phyloP scores from a whole-genome alignment of 441 rosid genomes.

The Aleurites moluccanus region DNA sequence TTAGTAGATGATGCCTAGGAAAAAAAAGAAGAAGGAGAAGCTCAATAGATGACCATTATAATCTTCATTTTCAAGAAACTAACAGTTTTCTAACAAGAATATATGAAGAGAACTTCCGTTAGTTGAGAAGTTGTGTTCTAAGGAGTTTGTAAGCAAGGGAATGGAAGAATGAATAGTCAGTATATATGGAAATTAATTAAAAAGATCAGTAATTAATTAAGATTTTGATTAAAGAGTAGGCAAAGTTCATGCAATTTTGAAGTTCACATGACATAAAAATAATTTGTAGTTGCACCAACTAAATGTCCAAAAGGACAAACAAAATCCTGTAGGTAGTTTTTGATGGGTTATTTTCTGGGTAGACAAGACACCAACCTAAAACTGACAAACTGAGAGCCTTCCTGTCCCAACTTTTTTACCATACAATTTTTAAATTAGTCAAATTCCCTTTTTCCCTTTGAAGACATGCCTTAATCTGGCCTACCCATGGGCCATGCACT shows the following conservation, averaged over 20 bases:
- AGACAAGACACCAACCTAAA: not conserved
- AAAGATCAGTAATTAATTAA: not conserved
- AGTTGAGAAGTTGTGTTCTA: conserved; percentile 17
- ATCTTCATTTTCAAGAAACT: not conserved
- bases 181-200: not conserved
- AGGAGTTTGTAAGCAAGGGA: conserved; percentile 20
- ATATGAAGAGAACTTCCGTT: not conserved
- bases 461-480: conserved; percentile 10
- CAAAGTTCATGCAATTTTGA: conserved; percentile 8
- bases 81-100: not conserved
- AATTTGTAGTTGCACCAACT: conserved; percentile 17
- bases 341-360: conserved; percentile 4
- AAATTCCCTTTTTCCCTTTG: not conserved
- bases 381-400: not conserved
- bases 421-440: not conserved
- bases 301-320: not conserved
- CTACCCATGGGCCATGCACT: not conserved
- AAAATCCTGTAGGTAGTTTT: not conserved
- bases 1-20: too few relatives aligned
- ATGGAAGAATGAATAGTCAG: not conserved
- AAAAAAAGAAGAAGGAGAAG: not conserved
- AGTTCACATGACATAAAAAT: not conserved
- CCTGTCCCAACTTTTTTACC: not conserved
- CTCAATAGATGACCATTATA: too few relatives aligned
- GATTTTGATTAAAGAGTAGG: conserved; percentile 7